Evolutionary conservation across 495 filamentous ascomycete genomes (phyloP).

Genomic region (Hyaloscypha finlandica): DNA sequence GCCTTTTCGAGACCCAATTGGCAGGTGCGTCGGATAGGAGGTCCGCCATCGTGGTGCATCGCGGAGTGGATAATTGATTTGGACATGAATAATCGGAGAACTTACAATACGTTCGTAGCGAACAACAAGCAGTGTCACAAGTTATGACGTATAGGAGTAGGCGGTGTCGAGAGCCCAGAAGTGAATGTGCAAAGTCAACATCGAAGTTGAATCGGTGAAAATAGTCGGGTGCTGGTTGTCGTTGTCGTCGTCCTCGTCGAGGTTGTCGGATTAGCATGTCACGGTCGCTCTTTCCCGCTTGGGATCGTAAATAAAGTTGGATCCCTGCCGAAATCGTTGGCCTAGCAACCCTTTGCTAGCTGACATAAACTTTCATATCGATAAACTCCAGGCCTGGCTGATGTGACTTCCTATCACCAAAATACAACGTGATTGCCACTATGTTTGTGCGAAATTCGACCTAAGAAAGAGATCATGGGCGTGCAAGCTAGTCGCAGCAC

Average conservation of each 20-base stretch:
- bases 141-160: neutral
- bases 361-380: neutral
- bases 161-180: neutral
- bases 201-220: neutral
- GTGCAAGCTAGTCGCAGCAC: neutral
- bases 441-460: neutral
- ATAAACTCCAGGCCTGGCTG: neutral
- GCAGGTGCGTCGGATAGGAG: constrained; percentile 6
- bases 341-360: constrained; percentile 9
- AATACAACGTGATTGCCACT: neutral
- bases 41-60: constrained; percentile 3
- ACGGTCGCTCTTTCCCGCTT: neutral
- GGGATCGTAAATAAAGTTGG: constrained; percentile 10
- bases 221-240: neutral
- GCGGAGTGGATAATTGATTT: constrained; percentile 1
- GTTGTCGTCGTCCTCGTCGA: neutral
- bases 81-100: neutral
- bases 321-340: neutral
- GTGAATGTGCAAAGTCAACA: neutral
- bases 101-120: neutral
- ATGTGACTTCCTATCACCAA: neutral
- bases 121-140: neutral
- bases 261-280: neutral
- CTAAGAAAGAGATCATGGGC: constrained; percentile 1
- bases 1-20: constrained; percentile 14